Conservation (phyloP, 768 basidiomycete species). For the Termitomyces sp. region DNA sequence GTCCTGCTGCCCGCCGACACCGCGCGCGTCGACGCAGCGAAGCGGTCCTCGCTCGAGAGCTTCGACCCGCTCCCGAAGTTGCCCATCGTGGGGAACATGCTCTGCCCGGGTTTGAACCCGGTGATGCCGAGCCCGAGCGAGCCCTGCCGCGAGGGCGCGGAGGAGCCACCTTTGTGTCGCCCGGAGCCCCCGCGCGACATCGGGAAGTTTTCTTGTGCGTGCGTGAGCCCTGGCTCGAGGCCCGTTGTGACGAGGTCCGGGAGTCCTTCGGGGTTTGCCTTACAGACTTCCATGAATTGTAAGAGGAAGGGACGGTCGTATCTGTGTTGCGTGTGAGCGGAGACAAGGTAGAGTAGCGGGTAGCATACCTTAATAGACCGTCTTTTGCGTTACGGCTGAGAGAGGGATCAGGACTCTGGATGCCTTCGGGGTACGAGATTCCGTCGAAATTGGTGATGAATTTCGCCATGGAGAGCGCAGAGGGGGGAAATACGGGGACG, state of each 20-base stretch:
- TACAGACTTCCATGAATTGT: slow-evolving; percentile 94
- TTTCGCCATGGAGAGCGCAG: slow-evolving; percentile 75
- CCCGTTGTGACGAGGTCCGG: slow-evolving; percentile 90
- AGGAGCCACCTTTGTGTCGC: slow-evolving; percentile 45
- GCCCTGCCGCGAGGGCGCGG: slow-evolving; percentile 40
- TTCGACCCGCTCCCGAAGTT: slow-evolving; percentile 54
- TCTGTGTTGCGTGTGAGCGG: slow-evolving; percentile 31
- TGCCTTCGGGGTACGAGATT: slow-evolving; percentile 78
- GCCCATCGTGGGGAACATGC: slow-evolving; percentile 51
- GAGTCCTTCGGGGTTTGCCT: slow-evolving; percentile 88
- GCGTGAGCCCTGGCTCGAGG: slow-evolving; percentile 66
- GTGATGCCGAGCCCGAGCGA: slow-evolving; percentile 38
- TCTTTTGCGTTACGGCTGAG: slow-evolving; percentile 81
- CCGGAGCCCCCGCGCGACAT: slow-evolving; percentile 65
- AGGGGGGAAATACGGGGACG: slow-evolving; percentile 45
- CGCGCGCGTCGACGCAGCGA: slow-evolving; percentile 43
- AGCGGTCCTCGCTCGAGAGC: slow-evolving; percentile 70
- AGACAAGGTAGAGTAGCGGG: background rate
- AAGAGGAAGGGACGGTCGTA: slow-evolving; percentile 97
- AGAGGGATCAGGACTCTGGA: slow-evolving; percentile 88
- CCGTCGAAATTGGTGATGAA: slow-evolving; percentile 78
- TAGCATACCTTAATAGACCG: slow-evolving; percentile 78
- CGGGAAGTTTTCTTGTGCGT: slow-evolving; percentile 29
- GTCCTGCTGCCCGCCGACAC: too few relatives aligned
- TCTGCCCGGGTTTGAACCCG: slow-evolving; percentile 45